phyloP scores from a whole-genome alignment of 2,329 filamentous ascomycete genomes.

The Ascochyta pisi region DNA sequence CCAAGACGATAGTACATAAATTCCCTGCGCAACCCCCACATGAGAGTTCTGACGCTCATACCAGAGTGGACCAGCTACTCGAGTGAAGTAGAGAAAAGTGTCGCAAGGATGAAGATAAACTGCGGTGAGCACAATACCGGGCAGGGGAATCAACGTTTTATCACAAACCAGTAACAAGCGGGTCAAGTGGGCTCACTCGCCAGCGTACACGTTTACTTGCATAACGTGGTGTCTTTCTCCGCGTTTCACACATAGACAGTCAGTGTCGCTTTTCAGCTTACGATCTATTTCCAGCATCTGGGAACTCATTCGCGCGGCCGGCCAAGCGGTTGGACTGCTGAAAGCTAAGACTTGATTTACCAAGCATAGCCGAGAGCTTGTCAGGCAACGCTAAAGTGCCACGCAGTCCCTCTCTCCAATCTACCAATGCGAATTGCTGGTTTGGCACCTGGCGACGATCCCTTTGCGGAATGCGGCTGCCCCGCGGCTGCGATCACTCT shows the following conservation, averaged over 20 bases:
- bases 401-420: background rate
- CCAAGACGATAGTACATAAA: constrained; percentile 11
- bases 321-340: background rate
- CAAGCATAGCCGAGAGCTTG: constrained; percentile 2
- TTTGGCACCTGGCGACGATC: background rate
- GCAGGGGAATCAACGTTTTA: background rate
- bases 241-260: background rate
- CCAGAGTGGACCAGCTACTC: background rate
- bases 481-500: background rate
- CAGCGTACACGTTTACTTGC: background rate
- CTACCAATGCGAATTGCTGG: background rate
- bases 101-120: background rate
- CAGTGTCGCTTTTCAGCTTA: background rate
- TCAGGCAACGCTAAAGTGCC: background rate
- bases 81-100: background rate
- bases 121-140: background rate
- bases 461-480: background rate
- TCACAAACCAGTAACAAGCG: background rate
- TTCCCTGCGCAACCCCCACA: background rate
- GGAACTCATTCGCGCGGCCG: background rate
- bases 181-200: background rate
- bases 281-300: background rate
- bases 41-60: background rate
- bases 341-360: background rate
- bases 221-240: background rate